Conservation (phyloP, 495 filamentous ascomycete species). For the Penicillium canescens region DNA sequence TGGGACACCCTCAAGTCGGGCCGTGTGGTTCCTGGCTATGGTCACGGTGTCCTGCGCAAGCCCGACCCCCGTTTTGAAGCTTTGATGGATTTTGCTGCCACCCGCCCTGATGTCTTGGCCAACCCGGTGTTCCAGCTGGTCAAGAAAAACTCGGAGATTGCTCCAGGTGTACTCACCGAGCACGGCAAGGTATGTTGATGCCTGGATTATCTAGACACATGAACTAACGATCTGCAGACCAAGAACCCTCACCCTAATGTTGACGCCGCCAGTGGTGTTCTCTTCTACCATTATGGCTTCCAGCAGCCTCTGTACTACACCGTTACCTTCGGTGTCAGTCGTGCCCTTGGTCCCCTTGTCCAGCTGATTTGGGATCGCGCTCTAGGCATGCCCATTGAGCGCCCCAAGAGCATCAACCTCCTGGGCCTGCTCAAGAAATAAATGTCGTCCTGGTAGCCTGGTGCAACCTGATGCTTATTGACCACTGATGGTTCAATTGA, state of each 20-base stretch:
- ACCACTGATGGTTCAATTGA: background rate
- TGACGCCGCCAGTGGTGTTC: conserved; percentile 84
- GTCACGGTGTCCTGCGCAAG: conserved; percentile 97
- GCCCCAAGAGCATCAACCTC: conserved; percentile 95
- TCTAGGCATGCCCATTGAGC: conserved; percentile 93
- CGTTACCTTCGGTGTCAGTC: conserved; percentile 90
- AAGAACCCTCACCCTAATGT: conserved; percentile 99
- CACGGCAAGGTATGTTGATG: conserved; percentile 72
- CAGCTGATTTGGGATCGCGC: conserved; percentile 97
- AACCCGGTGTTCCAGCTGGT: conserved; percentile 95
- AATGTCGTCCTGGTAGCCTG: conserved; percentile 2
- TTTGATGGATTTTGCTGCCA: conserved; percentile 89
- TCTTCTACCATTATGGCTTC: conserved; percentile 98
- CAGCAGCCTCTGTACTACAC: conserved; percentile 97
- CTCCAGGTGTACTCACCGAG: conserved; percentile 82
- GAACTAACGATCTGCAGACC: conserved; percentile 53
- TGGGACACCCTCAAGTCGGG: conserved; percentile 93
- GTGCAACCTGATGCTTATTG: background rate
- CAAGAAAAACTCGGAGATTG: conserved; percentile 77
- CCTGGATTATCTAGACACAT: background rate
- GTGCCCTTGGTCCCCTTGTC: conserved; percentile 86
- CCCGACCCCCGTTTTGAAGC: conserved; percentile 96
- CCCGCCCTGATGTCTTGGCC: conserved; percentile 76
- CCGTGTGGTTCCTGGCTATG: conserved; percentile 93
- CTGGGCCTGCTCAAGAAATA: conserved; percentile 70